Conservation (phyloP, 2,329 filamentous ascomycete species). For the Penicillium sp. region DNA sequence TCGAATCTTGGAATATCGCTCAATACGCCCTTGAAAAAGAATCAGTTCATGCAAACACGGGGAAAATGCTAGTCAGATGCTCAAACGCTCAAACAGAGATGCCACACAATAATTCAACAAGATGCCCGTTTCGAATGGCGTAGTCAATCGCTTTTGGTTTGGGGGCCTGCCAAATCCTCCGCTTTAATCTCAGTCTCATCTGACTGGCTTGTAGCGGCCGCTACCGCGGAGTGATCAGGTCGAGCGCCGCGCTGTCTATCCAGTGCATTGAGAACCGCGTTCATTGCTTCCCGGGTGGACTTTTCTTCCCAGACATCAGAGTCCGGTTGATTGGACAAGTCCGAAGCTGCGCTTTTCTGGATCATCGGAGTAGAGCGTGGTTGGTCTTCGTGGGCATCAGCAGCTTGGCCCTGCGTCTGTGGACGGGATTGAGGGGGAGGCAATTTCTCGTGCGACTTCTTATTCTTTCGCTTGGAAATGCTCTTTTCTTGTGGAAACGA, state of each 20-base stretch:
- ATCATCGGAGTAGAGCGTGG: neutral
- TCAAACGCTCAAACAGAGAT: neutral
- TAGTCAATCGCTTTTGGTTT: neutral
- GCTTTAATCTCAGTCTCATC: too few species aligned
- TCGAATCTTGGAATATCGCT: neutral
- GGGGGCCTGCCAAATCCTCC: neutral
- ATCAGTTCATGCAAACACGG: neutral
- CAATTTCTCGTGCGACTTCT: neutral
- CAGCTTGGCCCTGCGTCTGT: too few species aligned
- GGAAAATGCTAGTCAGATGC: neutral
- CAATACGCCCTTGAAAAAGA: neutral
- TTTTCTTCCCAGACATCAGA: neutral
- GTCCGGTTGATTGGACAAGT: neutral
- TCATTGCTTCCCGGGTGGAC: neutral
- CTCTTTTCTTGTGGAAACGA: neutral
- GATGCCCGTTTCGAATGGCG: neutral
- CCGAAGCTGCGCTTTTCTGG: neutral
- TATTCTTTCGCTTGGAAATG: neutral
- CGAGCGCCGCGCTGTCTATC: slow-evolving; percentile 47
- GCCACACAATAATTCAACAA: neutral
- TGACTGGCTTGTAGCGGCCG: too few species aligned
- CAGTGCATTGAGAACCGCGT: neutral
- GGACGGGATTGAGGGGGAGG: neutral
- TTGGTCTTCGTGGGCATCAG: neutral
- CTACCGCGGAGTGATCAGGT: neutral